Percentiles rank a stretch among this genome's conserved stretches.
Conservation (phyloP, 2,329 filamentous ascomycete genomes). For the Moelleriella libera region DNA sequence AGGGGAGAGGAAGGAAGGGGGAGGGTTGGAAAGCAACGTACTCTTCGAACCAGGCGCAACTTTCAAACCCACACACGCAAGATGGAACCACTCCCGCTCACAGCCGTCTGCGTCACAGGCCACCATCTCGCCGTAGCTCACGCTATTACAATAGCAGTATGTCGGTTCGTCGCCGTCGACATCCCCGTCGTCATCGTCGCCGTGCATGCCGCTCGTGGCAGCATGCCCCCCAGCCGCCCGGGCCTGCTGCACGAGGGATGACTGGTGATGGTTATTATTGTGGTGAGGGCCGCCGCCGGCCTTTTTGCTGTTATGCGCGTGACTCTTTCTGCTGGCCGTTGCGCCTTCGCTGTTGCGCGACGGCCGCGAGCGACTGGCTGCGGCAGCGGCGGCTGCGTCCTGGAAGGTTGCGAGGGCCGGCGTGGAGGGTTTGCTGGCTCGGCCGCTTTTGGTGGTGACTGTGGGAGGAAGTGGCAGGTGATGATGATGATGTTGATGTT, state of each 20-base stretch:
- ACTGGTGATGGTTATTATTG: no score
- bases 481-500: slow-evolving; percentile 15
- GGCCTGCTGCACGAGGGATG: slow-evolving; percentile 17
- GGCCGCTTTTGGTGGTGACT: slow-evolving; percentile 50
- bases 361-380: slow-evolving; percentile 31
- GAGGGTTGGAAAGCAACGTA: slow-evolving; percentile 26
- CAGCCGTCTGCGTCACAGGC: slow-evolving; percentile 64
- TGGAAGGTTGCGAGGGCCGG: slow-evolving; percentile 46
- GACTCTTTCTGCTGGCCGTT: slow-evolving; percentile 31
- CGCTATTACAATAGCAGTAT: slow-evolving; percentile 69
- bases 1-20: neutral
- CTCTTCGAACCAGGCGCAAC: slow-evolving; percentile 65
- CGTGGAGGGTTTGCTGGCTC: slow-evolving; percentile 53
- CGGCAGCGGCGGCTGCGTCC: slow-evolving; percentile 22
- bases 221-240: slow-evolving; percentile 23
- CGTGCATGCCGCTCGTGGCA: slow-evolving; percentile 23
- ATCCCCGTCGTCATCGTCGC: slow-evolving; percentile 33
- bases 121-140: slow-evolving; percentile 77
- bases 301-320: slow-evolving; percentile 38
- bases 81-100: slow-evolving; percentile 69
- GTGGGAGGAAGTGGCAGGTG: slow-evolving; percentile 23
- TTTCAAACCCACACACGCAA: slow-evolving; percentile 67
- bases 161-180: slow-evolving; percentile 58
- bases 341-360: slow-evolving; percentile 29
- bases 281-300: slow-evolving; percentile 13